phyloP scores from a whole-genome alignment of 2,329 filamentous ascomycete genomes.

The Reticulascus tulasneorum region DNA sequence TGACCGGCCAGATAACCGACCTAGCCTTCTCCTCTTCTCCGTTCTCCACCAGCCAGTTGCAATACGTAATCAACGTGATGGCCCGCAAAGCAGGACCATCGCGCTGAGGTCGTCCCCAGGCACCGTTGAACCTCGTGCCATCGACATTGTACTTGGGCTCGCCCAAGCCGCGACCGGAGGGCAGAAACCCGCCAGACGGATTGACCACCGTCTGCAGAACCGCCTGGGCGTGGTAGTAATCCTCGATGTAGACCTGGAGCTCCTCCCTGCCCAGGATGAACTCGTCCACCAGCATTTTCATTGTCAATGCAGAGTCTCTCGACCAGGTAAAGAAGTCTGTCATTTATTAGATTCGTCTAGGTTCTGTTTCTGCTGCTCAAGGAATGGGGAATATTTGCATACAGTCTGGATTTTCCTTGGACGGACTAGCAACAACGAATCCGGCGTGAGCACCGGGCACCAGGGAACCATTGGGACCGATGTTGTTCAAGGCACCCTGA shows the following conservation, averaged over 20 bases:
- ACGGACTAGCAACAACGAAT: conserved; percentile 52
- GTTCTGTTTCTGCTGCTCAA: neutral
- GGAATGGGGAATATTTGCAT: conserved; percentile 15
- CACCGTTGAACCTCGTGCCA: conserved; percentile 42
- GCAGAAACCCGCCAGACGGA: conserved; percentile 44
- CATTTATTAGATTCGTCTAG: conserved; percentile 18
- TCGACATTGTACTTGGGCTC: conserved; percentile 55
- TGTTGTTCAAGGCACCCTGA: conserved; percentile 50
- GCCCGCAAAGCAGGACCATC: conserved; percentile 58
- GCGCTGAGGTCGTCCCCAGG: conserved; percentile 56
- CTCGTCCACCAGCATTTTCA: conserved; percentile 48
- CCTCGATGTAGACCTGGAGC: conserved; percentile 42
- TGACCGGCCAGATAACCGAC: conserved; percentile 49
- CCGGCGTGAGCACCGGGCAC: conserved; percentile 44
- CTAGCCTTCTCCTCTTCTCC: conserved; percentile 35
- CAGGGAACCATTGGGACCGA: conserved; percentile 45
- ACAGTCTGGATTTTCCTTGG: conserved; percentile 51
- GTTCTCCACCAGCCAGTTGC: conserved; percentile 44
- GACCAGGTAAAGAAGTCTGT: conserved; percentile 56
- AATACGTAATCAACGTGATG: conserved; percentile 51
- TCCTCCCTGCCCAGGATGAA: conserved; percentile 42
- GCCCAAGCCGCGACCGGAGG: conserved; percentile 43
- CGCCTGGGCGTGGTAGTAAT: conserved; percentile 51
- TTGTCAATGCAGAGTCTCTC: conserved; percentile 48
- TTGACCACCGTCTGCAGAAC: conserved; percentile 48